phyloP scores from a whole-genome alignment of 495 filamentous ascomycete genomes.

The Penicillium simplicissimum region DNA sequence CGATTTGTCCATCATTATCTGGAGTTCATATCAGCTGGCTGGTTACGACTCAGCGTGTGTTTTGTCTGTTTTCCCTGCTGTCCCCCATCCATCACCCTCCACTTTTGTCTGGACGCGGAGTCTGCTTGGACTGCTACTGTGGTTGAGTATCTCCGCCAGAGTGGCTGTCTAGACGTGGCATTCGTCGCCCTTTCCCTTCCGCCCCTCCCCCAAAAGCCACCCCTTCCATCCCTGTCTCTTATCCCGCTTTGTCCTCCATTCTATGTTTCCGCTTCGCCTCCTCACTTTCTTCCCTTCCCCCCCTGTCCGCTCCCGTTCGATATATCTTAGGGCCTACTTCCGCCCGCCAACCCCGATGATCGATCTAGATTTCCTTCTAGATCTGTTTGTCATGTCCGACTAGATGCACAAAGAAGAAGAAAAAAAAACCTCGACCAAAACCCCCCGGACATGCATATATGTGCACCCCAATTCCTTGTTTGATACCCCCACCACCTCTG shows the following conservation, averaged over 20 bases:
- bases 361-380: conserved; percentile 4
- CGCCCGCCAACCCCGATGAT: conserved; percentile 17
- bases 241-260: not conserved
- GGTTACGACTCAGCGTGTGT: conserved; percentile 36
- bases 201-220: conserved; percentile 12
- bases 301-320: conserved; percentile 9
- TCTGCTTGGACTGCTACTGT: not conserved
- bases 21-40: conserved; percentile 43
- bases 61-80: conserved; percentile 17
- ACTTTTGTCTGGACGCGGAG: conserved; percentile 16
- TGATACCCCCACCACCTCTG: conserved; percentile 29
- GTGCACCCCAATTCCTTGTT: conserved; percentile 21
- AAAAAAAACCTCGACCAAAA: conserved; percentile 26
- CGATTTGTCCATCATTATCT: conserved; percentile 13
- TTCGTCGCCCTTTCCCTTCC: conserved; percentile 11
- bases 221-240: conserved; percentile 4
- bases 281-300: not conserved
- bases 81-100: conserved; percentile 7
- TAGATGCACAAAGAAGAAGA: conserved; percentile 37
- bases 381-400: conserved; percentile 20
- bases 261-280: conserved; percentile 8
- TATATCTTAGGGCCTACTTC: conserved; percentile 30
- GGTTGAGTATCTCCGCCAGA: conserved; percentile 6
- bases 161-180: conserved; percentile 21
- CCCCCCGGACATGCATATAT: conserved; percentile 21